These are phyloP conservation scores for Saraca asoca DNA, from an alignment of 331 rosid species.

Conservation along the genomic window DNA sequence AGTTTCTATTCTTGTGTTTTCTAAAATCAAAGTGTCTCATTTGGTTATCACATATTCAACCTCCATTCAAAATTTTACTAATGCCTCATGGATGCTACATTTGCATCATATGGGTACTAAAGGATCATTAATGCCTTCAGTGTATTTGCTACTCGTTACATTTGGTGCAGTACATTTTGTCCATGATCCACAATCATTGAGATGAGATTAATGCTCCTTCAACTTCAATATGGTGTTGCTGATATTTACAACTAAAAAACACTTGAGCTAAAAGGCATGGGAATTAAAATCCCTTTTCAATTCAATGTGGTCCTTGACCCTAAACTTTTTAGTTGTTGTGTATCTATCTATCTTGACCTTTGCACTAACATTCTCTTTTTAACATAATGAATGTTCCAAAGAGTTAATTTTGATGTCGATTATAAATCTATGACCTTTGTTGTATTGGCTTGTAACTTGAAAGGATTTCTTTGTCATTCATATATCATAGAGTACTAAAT, in stretches of 20 bases:
- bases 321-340: constrained; percentile 41
- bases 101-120: constrained; percentile 43
- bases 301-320: neutral
- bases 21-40: too few relatives aligned
- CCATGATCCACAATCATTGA: constrained; percentile 30
- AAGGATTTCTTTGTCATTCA: too few relatives aligned
- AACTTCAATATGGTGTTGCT: constrained; percentile 35
- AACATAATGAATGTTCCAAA: neutral
- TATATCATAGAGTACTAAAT: too few relatives aligned
- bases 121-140: constrained; percentile 30
- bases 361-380: constrained; percentile 57
- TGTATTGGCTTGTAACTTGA: too few relatives aligned
- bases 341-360: constrained; percentile 41
- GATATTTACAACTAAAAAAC: constrained; percentile 44
- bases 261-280: constrained; percentile 33
- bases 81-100: constrained; percentile 26
- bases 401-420: neutral
- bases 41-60: too few relatives aligned
- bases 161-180: constrained; percentile 44
- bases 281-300: constrained; percentile 49
- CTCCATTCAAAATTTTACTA: too few relatives aligned
- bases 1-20: too few relatives aligned
- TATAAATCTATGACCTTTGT: too few relatives aligned
- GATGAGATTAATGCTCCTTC: constrained; percentile 36
- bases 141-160: constrained; percentile 2